Evolutionary conservation across 768 basidiomycete species (phyloP).

Genomic region (Leccinellum luteum): DNA sequence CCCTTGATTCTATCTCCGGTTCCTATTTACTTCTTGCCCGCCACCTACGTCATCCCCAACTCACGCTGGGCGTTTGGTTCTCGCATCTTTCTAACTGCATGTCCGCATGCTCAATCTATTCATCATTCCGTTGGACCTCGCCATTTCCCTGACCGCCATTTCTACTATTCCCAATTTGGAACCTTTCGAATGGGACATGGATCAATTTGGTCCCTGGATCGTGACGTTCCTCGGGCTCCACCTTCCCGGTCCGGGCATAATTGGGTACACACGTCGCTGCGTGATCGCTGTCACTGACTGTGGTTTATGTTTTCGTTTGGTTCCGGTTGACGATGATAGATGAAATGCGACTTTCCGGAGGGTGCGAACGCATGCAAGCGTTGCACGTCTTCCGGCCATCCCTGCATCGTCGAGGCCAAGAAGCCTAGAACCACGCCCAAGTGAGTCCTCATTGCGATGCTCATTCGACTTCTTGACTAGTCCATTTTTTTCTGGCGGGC

Average conservation of each 20-base stretch:
- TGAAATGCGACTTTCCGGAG: slow-evolving; percentile 83
- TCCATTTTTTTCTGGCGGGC: not conserved
- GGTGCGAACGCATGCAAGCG: slow-evolving; percentile 75
- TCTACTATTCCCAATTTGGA: slow-evolving; percentile 12
- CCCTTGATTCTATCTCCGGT: not conserved
- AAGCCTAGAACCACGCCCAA: slow-evolving; percentile 78
- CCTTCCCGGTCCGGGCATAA: not conserved
- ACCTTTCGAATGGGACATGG: slow-evolving; percentile 7
- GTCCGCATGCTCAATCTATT: not conserved
- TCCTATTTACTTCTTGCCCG: not conserved
- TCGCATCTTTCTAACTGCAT: not conserved
- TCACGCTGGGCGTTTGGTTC: slow-evolving; percentile 3
- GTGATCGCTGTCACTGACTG: slow-evolving; percentile 2
- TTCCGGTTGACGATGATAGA: slow-evolving; percentile 42
- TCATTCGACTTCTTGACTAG: slow-evolving; percentile 1
- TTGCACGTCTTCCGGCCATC: slow-evolving; percentile 68
- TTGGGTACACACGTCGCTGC: not conserved
- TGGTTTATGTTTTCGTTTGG: slow-evolving; percentile 12
- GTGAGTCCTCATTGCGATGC: slow-evolving; percentile 48
- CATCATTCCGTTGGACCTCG: slow-evolving; percentile 6
- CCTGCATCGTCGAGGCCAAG: slow-evolving; percentile 81
- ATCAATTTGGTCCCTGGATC: slow-evolving; percentile 1
- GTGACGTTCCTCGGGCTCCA: slow-evolving; percentile 7
- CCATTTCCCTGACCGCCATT: slow-evolving; percentile 2
- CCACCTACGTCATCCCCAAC: slow-evolving; percentile 1